Evolutionary conservation across 228 moss, liverwort and hornwort genomes (phyloP).

Genomic region (Sphagnum magellanicum): DNA sequence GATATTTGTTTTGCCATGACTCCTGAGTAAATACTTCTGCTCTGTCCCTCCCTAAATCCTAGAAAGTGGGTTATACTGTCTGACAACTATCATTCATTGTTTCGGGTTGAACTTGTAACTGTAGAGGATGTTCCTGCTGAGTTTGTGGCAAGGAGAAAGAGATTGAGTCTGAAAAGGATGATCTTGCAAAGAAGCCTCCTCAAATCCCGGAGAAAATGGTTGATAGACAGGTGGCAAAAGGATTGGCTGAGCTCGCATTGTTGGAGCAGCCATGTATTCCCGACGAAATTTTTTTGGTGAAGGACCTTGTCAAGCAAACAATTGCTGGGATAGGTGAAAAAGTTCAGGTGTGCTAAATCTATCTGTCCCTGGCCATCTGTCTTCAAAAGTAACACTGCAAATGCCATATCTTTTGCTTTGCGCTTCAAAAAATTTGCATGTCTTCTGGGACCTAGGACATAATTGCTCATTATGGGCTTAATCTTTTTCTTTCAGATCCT

Average conservation of each 20-base stretch:
- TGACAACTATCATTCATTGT: too few species aligned
- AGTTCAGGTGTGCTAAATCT: conserved; percentile 51
- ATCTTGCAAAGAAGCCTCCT: conserved; percentile 67
- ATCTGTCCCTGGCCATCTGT: not conserved
- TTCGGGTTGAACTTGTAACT: conserved; percentile 63
- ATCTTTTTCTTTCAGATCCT: conserved; percentile 35
- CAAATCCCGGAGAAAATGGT: conserved; percentile 83
- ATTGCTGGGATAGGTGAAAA: conserved; percentile 77
- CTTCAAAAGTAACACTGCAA: not conserved
- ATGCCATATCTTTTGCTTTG: not conserved
- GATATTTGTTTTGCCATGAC: too few species aligned
- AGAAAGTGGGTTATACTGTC: too few species aligned
- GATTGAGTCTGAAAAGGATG: conserved; percentile 79
- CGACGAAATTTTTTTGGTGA: conserved; percentile 71
- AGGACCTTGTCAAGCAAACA: conserved; percentile 74
- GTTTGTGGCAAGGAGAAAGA: conserved; percentile 66
- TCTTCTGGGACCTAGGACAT: too few species aligned
- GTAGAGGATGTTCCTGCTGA: conserved; percentile 67
- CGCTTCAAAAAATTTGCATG: not conserved
- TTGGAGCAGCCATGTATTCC: conserved; percentile 92
- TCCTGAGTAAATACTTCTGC: too few species aligned
- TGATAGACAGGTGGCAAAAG: conserved; percentile 75
- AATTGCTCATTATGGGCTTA: too few species aligned
- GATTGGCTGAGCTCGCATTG: conserved; percentile 65
- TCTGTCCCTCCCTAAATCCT: too few species aligned